Conservation (phyloP, 176 grass and related monocot species). For the Triticum aestivum region IWGSC_CS_RefSeq_v2.1 NC_057802.1:378462306-378462805, state of each 20-base stretch:
- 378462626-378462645: neutral
- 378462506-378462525: neutral
- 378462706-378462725: slow-evolving; percentile 52
- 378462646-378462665: slow-evolving; percentile 32
- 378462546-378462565: slow-evolving; percentile 27
- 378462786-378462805: slow-evolving; percentile 79
- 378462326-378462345: slow-evolving; percentile 96
- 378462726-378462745: slow-evolving; percentile 33
- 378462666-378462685: slow-evolving; percentile 21
- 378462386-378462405: slow-evolving; percentile 97
- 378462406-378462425: slow-evolving; percentile 36
- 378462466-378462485: neutral
- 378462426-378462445: slow-evolving; percentile 21
- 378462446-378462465: neutral
- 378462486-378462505: slow-evolving; percentile 21
- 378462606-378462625: slow-evolving; percentile 64
- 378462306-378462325: slow-evolving; percentile 81
- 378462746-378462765: slow-evolving; percentile 45
- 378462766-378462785: slow-evolving; percentile 65
- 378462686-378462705: slow-evolving; percentile 56
- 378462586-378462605: slow-evolving; percentile 48
- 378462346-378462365: slow-evolving; percentile 83
- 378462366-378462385: slow-evolving; percentile 64
- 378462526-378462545: neutral
- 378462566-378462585: neutral